Evolutionary conservation across 208 protist species (phyloP).

Genomic region (Leishmania tarentolae): DNA sequence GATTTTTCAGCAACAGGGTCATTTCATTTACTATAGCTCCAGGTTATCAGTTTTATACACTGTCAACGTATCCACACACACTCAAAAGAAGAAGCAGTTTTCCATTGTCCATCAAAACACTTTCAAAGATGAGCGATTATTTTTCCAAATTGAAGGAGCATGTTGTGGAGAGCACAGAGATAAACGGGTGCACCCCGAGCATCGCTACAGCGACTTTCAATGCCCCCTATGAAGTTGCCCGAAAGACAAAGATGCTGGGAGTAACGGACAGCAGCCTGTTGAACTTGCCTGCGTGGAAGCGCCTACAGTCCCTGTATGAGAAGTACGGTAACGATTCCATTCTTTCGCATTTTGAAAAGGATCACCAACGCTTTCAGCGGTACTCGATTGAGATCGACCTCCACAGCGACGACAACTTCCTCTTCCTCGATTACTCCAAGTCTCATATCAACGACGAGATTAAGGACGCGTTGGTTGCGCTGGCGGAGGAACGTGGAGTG

Average conservation of each 20-base stretch:
- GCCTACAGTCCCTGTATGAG: slow-evolving; percentile 74
- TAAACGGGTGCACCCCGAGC: slow-evolving; percentile 35
- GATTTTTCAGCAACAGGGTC: not conserved
- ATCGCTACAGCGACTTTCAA: slow-evolving; percentile 72
- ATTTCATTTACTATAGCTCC: not conserved
- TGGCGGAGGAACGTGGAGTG: slow-evolving; percentile 87
- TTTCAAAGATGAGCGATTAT: slow-evolving; percentile 48
- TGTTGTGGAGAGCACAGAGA: slow-evolving; percentile 41
- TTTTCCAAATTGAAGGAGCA: slow-evolving; percentile 45
- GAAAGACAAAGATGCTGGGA: slow-evolving; percentile 50
- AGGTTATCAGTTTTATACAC: not conserved
- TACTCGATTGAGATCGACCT: slow-evolving; percentile 76
- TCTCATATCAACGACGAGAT: slow-evolving; percentile 95
- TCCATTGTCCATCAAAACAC: not conserved
- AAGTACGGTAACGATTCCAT: slow-evolving; percentile 63
- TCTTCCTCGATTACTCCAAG: slow-evolving; percentile 97
- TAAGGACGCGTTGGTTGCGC: slow-evolving; percentile 76
- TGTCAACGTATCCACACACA: not conserved
- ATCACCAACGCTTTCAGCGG: slow-evolving; percentile 62
- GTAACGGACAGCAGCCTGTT: slow-evolving; percentile 43
- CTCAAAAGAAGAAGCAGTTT: not conserved
- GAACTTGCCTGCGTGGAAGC: slow-evolving; percentile 55
- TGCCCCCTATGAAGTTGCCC: slow-evolving; percentile 50
- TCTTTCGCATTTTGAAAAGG: slow-evolving; percentile 64
- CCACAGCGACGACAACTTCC: slow-evolving; percentile 65